Evolutionary conservation across 768 basidiomycete genomes (phyloP).

Genomic region (Solioccasus polychromus): DNA sequence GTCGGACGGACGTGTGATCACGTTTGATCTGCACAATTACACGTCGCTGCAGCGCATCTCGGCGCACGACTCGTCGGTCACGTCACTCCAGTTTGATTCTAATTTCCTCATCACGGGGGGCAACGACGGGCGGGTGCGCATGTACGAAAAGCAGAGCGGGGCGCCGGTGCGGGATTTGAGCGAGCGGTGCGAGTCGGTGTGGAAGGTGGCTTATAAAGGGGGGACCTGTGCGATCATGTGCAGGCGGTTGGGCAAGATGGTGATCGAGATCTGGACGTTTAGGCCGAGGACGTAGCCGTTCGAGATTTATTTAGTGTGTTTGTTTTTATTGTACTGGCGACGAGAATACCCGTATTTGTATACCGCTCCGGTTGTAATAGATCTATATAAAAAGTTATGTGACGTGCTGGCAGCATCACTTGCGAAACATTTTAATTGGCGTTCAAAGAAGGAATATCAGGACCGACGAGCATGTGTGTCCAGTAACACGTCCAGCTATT

Average conservation of each 20-base stretch:
- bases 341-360: too few species aligned
- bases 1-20: constrained; percentile 84
- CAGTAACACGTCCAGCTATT: constrained; percentile 10
- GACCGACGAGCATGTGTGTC: constrained; percentile 10
- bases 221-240: constrained; percentile 80
- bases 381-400: too few species aligned
- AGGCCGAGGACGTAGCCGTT: constrained; percentile 36
- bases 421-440: too few species aligned
- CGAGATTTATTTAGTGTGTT: too few species aligned
- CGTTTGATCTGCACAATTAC: constrained; percentile 53
- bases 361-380: too few species aligned
- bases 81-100: constrained; percentile 82
- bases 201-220: constrained; percentile 77
- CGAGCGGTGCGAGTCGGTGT: constrained; percentile 76
- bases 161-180: constrained; percentile 70
- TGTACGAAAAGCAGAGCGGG: constrained; percentile 70
- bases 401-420: too few species aligned
- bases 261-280: constrained; percentile 86
- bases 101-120: constrained; percentile 81
- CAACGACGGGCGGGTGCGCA: constrained; percentile 77
- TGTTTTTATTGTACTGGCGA: too few species aligned
- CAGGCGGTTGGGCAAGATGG: constrained; percentile 75
- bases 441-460: too few species aligned
- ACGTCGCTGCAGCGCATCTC: constrained; percentile 61
- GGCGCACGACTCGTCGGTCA: constrained; percentile 87